These are phyloP conservation scores for Tolypocladium album DNA, from an alignment of 2,329 filamentous ascomycete species.

Conservation along the genomic window DNA sequence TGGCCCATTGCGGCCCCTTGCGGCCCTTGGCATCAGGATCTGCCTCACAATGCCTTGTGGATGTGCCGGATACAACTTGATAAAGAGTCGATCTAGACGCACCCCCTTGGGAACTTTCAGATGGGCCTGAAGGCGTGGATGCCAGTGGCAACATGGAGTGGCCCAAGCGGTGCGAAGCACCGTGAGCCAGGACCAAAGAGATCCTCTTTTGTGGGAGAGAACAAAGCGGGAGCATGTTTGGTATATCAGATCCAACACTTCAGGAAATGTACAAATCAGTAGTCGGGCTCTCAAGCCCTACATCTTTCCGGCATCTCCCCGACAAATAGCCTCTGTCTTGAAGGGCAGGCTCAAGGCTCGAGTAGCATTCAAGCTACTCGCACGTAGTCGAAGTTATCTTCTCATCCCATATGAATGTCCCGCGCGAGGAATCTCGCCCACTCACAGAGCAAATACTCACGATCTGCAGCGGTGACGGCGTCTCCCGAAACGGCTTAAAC, in stretches of 20 bases:
- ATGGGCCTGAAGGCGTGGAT: neutral
- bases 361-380: neutral
- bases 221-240: neutral
- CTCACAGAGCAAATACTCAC: neutral
- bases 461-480: neutral
- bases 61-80: neutral
- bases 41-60: neutral
- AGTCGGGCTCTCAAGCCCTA: neutral
- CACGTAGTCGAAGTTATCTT: neutral
- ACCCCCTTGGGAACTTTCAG: neutral
- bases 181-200: neutral
- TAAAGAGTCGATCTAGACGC: too few species aligned
- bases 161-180: neutral
- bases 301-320: neutral
- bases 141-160: neutral
- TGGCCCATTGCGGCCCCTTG: too few species aligned
- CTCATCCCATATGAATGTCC: neutral
- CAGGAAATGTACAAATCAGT: neutral
- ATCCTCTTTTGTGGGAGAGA: neutral
- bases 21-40: neutral
- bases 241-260: neutral
- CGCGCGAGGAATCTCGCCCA: neutral
- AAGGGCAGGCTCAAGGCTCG: neutral
- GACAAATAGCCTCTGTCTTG: neutral
- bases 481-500: neutral